Conservation (phyloP, 2,329 filamentous ascomycete genomes). For the Penicillium italicum region DNA sequence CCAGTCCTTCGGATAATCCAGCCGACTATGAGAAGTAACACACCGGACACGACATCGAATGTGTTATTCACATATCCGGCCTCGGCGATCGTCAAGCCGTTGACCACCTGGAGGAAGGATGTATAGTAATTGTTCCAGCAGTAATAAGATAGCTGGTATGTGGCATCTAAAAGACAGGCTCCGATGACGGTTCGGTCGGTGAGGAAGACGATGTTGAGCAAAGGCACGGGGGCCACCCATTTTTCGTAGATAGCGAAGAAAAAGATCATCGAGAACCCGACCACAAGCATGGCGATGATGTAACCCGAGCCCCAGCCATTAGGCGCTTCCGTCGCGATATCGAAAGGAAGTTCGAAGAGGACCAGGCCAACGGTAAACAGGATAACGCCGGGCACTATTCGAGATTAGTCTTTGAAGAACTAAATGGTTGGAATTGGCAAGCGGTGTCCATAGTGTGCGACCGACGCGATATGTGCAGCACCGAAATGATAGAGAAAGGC, state of each 20-base stretch:
- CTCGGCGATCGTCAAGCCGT: slow-evolving; percentile 27
- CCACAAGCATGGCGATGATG: slow-evolving; percentile 49
- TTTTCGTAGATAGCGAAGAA: slow-evolving; percentile 54
- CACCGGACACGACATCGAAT: slow-evolving; percentile 53
- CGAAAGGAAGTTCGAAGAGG: slow-evolving; percentile 62
- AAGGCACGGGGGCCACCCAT: slow-evolving; percentile 49
- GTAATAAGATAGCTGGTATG: slow-evolving; percentile 30
- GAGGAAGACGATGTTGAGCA: slow-evolving; percentile 54
- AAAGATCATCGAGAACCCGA: slow-evolving; percentile 53
- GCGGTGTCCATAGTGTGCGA: background rate
- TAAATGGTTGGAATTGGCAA: background rate
- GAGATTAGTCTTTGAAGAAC: background rate
- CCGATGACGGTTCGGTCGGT: slow-evolving; percentile 22
- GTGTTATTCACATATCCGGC: slow-evolving; percentile 47
- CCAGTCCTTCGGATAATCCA: slow-evolving; percentile 49
- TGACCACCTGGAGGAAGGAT: slow-evolving; percentile 25
- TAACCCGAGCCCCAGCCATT: slow-evolving; percentile 41
- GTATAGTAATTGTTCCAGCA: slow-evolving; percentile 31
- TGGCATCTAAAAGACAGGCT: slow-evolving; percentile 28
- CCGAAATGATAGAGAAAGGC: background rate
- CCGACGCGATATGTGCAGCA: too few species aligned
- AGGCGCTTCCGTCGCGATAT: slow-evolving; percentile 40
- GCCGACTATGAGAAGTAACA: slow-evolving; percentile 54
- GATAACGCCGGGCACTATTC: slow-evolving; percentile 52
- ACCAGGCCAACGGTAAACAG: slow-evolving; percentile 57